Evolutionary conservation across 129 eudicot genomes (phyloP), one percentile per base, ranked within the genome.

Genomic region (Tagetes patula): DNA sequence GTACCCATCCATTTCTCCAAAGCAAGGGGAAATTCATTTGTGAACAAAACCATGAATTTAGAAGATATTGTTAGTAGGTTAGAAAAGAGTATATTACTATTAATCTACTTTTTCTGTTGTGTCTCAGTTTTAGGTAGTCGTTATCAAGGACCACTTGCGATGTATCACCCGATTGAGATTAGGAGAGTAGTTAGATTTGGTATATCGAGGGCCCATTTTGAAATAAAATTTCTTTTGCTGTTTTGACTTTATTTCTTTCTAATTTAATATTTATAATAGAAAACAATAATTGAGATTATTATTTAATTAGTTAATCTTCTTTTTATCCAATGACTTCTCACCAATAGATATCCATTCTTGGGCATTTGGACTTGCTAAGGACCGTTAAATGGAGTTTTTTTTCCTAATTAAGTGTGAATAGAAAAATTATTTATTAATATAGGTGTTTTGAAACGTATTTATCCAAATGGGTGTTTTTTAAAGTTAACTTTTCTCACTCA

Each of bases 121-220:
- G 27, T 20, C 27, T 20, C 27, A 20, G 27, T 20, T 20, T 20
- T 14, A 63, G 52, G 55, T 31, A 3, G 32, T 55, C 74, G 36
- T 39, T 45, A 20, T 38, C 5, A 13, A 13, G 56, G 38, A 53
- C 54, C 55, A 63, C 54, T 54, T 38, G 37, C 48, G 58, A 75
- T 14, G 42, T 46, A 76, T 59, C 68, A 67, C 74, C 73, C 27
- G 27, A 20, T 20, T 20, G 46, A 76, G 55, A 67, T 45, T 60
- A 55, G 50, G 80, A 55, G 69, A 76, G 80, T 68, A 8, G 80
- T 76, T 76, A 38, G 80, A 69, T 67, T 76, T 76, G 69, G 80
- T 67, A 36, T 2, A 67, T 43, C 11, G 6, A 20, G 67, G 80
- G 52, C 74, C 75, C 69, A 14, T 20, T 31, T 2, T 2, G 43